Conservation (phyloP, 2,329 filamentous ascomycete species). For the Colletotrichum euphorbiae region DNA sequence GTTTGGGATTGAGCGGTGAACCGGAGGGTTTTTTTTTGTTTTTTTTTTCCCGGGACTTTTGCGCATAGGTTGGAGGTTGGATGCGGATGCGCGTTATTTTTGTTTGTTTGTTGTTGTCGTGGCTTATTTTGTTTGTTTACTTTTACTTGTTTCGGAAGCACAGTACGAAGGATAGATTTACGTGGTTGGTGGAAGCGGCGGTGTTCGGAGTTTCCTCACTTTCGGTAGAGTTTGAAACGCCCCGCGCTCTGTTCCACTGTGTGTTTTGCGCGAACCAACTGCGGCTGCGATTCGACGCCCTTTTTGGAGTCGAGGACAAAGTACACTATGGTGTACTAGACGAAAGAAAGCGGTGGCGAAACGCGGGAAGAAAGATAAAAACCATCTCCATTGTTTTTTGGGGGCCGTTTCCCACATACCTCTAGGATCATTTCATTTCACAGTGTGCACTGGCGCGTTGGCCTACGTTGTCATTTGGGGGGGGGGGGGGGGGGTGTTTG, state of each 20-base stretch:
- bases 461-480: not conserved
- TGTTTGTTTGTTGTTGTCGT: not conserved
- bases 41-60: no score
- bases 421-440: constrained; percentile 14
- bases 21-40: no score
- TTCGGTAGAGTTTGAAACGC: not conserved
- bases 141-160: constrained; percentile 15
- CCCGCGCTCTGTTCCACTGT: constrained; percentile 18
- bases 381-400: not conserved
- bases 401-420: not conserved
- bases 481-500: no score
- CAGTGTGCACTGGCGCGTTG: not conserved
- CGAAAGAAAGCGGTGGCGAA: constrained; percentile 4
- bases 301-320: not conserved
- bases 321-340: not conserved
- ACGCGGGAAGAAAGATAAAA: not conserved
- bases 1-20: constrained; percentile 34
- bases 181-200: not conserved
- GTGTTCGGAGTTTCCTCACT: not conserved
- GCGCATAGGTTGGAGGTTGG: not conserved
- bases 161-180: not conserved
- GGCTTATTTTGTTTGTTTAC: constrained; percentile 12
- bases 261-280: constrained; percentile 8
- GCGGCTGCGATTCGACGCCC: not conserved
- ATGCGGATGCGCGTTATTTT: not conserved